phyloP scores from a whole-genome alignment of 2,329 filamentous ascomycete genomes.

The Teratosphaeriaceae sp. region DNA sequence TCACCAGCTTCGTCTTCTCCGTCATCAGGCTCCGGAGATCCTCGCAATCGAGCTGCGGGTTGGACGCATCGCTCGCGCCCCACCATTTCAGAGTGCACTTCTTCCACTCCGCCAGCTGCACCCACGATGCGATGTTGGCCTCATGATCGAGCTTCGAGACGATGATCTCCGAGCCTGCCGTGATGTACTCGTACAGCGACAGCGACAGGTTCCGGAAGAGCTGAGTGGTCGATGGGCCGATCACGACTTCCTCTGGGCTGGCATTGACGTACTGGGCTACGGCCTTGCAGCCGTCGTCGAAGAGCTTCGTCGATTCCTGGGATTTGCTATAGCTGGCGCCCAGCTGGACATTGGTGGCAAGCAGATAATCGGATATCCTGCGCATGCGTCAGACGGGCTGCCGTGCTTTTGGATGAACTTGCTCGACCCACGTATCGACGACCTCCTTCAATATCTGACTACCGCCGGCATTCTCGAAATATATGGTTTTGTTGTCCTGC shows the following conservation, averaged over 20 bases:
- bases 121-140: conserved; percentile 69
- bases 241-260: conserved; percentile 58
- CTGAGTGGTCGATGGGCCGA: conserved; percentile 69
- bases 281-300: conserved; percentile 54
- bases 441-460: conserved; percentile 60
- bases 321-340: conserved; percentile 62
- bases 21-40: conserved; percentile 55
- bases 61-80: conserved; percentile 37
- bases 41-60: conserved; percentile 53
- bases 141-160: conserved; percentile 70
- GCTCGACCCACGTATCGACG: conserved; percentile 52
- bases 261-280: conserved; percentile 68
- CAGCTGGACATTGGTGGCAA: conserved; percentile 65
- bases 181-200: conserved; percentile 50
- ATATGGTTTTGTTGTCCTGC: conserved; percentile 62
- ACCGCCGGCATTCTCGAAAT: conserved; percentile 72
- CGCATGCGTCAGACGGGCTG: neutral
- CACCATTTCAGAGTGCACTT: conserved; percentile 65
- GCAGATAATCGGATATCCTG: conserved; percentile 60
- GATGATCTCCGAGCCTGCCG: conserved; percentile 52
- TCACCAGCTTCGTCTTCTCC: conserved; percentile 59
- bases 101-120: conserved; percentile 57
- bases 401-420: neutral
- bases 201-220: conserved; percentile 64
- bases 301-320: conserved; percentile 52